Evolutionary conservation across 2,329 filamentous ascomycete species (phyloP).

Genomic region (Leptographium wingfieldii): DNA sequence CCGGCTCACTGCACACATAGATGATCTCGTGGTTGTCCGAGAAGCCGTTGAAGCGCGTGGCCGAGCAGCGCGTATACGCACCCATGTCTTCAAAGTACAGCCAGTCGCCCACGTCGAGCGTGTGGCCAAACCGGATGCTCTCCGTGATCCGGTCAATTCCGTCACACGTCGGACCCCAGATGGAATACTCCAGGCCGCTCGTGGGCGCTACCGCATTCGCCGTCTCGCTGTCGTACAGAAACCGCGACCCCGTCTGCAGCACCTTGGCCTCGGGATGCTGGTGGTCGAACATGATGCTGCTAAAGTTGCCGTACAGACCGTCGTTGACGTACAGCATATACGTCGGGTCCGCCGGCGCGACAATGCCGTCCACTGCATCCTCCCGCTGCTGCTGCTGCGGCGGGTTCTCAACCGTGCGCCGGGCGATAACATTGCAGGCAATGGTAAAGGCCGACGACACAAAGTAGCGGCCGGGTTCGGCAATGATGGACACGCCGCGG

Average conservation of each 20-base stretch:
- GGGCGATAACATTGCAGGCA: slow-evolving; percentile 90
- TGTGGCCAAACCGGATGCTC: slow-evolving; percentile 62
- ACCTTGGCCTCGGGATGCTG: slow-evolving; percentile 81
- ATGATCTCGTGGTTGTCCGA: slow-evolving; percentile 83
- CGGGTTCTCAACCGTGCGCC: slow-evolving; percentile 74
- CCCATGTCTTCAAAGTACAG: slow-evolving; percentile 99
- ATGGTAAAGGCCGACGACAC: slow-evolving; percentile 88
- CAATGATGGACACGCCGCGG: slow-evolving; percentile 68
- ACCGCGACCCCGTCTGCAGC: slow-evolving; percentile 48
- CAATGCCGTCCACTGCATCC: slow-evolving; percentile 21
- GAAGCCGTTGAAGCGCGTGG: slow-evolving; percentile 96
- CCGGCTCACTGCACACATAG: slow-evolving; percentile 89
- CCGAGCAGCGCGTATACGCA: slow-evolving; percentile 95
- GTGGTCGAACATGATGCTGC: slow-evolving; percentile 98
- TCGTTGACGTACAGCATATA: slow-evolving; percentile 99
- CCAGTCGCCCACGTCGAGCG: slow-evolving; percentile 90
- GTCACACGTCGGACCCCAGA: slow-evolving; percentile 97
- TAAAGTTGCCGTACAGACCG: slow-evolving; percentile 96
- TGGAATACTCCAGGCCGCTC: slow-evolving; percentile 65
- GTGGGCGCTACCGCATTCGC: slow-evolving; percentile 15
- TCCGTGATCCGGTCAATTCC: slow-evolving; percentile 91
- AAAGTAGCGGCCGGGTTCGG: slow-evolving; percentile 93
- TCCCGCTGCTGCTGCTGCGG: slow-evolving; percentile 11
- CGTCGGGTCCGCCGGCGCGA: slow-evolving; percentile 37
- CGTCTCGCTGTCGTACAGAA: slow-evolving; percentile 40